phyloP scores from a whole-genome alignment of 1,284 basidiomycete genomes.

The Apiotrichum veenhuisii region DNA sequence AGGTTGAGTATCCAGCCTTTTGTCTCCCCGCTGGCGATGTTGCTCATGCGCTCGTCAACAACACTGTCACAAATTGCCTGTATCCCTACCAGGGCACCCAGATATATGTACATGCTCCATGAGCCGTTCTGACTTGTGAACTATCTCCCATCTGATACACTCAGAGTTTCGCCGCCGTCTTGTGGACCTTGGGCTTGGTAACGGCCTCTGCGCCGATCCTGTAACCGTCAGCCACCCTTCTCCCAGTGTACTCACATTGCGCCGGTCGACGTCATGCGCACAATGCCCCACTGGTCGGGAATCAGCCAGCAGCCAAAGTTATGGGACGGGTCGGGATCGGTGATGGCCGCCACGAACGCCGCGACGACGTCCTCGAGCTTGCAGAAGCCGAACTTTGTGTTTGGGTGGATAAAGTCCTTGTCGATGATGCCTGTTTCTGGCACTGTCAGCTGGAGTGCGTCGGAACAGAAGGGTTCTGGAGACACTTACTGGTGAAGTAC shows the following conservation, averaged over 20 bases:
- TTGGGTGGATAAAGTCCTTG: slow-evolving; percentile 6
- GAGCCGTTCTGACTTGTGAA: no score
- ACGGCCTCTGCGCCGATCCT: slow-evolving; percentile 15
- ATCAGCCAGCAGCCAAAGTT: slow-evolving; percentile 2
- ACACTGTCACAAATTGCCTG: no score
- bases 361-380: slow-evolving; percentile 5
- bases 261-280: slow-evolving; percentile 1
- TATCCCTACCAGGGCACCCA: no score
- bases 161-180: not conserved
- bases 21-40: no score
- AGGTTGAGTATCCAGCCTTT: no score
- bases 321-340: slow-evolving; percentile 1
- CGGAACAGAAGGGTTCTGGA: no score
- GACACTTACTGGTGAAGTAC: slow-evolving; percentile 2
- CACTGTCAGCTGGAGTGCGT: not conserved
- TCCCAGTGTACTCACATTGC: not conserved
- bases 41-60: no score
- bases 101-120: no score
- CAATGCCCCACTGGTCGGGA: slow-evolving; percentile 4
- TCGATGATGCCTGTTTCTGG: slow-evolving; percentile 1
- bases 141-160: no score
- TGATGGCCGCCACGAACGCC: not conserved
- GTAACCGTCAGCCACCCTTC: not conserved
- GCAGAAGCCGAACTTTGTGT: not conserved
- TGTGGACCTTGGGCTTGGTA: not conserved